Evolutionary conservation across 1,284 basidiomycete genomes (phyloP).

Genomic region (Rhizoctonia solani): DNA sequence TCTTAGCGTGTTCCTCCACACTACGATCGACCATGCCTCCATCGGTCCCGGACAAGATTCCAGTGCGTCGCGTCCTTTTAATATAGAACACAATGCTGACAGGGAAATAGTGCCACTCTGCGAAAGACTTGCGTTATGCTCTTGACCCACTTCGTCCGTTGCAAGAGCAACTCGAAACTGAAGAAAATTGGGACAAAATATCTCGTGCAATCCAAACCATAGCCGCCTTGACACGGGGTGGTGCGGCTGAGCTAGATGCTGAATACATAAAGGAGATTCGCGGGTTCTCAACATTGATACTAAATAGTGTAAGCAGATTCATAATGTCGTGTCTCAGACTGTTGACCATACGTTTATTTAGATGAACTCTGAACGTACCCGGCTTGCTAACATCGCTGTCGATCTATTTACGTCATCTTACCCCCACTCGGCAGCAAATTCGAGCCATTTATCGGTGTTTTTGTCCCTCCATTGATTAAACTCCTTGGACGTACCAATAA

Average conservation of each 20-base stretch:
- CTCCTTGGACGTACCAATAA: constrained; percentile 81
- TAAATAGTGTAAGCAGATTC: constrained; percentile 53
- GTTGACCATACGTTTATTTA: constrained; percentile 26
- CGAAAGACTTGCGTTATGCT: constrained; percentile 27
- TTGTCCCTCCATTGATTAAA: constrained; percentile 68
- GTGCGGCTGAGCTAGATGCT: constrained; percentile 58
- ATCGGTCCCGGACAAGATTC: constrained; percentile 36
- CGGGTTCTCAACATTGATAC: constrained; percentile 60
- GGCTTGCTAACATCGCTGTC: constrained; percentile 71
- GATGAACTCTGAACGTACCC: constrained; percentile 72
- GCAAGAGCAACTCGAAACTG: constrained; percentile 57
- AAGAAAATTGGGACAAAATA: constrained; percentile 84
- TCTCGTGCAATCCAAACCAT: constrained; percentile 58
- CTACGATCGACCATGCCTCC: constrained; percentile 32
- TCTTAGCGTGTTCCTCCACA: background rate
- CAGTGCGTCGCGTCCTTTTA: constrained; percentile 13
- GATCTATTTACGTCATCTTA: constrained; percentile 65
- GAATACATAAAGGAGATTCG: constrained; percentile 62
- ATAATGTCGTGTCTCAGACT: background rate
- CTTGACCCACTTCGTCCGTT: constrained; percentile 30
- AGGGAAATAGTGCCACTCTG: constrained; percentile 23
- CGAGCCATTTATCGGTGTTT: constrained; percentile 67
- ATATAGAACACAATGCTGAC: background rate
- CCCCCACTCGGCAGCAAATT: constrained; percentile 64
- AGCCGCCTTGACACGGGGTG: constrained; percentile 59